Evolutionary conservation across 805 yeast genomes (phyloP).

Genomic region (Grigorovia transvaalensis): DNA sequence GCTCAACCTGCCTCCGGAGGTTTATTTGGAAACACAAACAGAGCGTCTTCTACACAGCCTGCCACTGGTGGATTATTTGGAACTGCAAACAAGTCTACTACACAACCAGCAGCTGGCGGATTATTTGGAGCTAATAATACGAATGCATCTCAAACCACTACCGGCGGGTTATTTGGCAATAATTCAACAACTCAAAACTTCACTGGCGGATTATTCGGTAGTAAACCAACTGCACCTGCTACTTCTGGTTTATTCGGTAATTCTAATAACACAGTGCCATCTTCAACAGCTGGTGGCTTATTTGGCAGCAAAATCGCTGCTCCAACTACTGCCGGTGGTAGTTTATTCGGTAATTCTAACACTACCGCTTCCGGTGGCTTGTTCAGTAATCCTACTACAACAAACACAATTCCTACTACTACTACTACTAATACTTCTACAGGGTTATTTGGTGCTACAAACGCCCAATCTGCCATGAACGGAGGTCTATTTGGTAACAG

Average conservation of each 20-base stretch:
- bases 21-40: constrained; percentile 4
- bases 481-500: constrained; percentile 7
- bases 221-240: not conserved
- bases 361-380: constrained; percentile 4
- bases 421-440: constrained; percentile 4
- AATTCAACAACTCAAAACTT: constrained; percentile 2
- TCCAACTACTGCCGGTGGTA: constrained; percentile 26
- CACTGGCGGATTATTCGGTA: constrained; percentile 7
- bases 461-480: constrained; percentile 1
- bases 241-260: constrained; percentile 20
- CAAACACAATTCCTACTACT: constrained; percentile 1
- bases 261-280: constrained; percentile 4
- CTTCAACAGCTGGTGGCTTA: constrained; percentile 10
- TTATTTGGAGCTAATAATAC: constrained; percentile 14
- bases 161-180: constrained; percentile 8
- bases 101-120: constrained; percentile 7
- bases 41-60: constrained; percentile 1
- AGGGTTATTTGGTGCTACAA: constrained; percentile 10
- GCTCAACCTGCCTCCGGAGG: constrained; percentile 19
- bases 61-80: constrained; percentile 21
- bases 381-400: constrained; percentile 16
- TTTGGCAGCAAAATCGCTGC: constrained; percentile 5
- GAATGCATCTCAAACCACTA: constrained; percentile 2
- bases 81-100: not conserved
- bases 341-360: constrained; percentile 32